Base-by-base conservation (phyloP, 1,139 yeast genomes). In the Pneumocystis jirovecii region DNA sequence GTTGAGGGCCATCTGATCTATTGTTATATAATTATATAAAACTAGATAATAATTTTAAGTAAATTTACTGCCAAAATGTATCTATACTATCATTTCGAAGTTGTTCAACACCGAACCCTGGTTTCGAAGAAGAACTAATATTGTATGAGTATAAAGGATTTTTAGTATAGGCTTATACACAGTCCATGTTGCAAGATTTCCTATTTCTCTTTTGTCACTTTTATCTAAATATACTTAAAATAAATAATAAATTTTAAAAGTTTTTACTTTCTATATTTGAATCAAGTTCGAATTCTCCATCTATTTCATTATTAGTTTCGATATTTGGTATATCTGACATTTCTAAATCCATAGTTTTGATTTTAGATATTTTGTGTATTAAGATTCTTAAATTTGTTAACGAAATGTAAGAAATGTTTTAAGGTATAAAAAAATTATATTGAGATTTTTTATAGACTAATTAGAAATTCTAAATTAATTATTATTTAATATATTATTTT, bases 1-100 rank as follows among this genome's bases (percentile, higher is more conserved):
- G 98, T 70, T 86, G 90, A n/a, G 83, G 81, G 42, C 97, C 98
- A 74, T 95, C 98, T 64, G 96, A 87, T 62, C 65, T 64, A 21
- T 31, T 42, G 50, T 25, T 31, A 19, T 40, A 21, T 29, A 19
- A 59, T 35, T 29, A 44, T 21, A 21, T 40, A 42, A 21, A 61
- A 64, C 2, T 29, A 65, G 17, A 15, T 21, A 31, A n/a, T 50
- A n/a, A 57, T n/a, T 45, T 57, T 19, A 37, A 40, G 44, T 40
- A 34, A 37, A 62, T 60, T 31, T 64, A 64, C 74, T 95, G 98
- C 99, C 99, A 95, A 74, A 80, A 91, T 2, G 85, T 77, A 60
- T 81, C 80, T 0, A 95, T 87, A 8, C 66, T 65, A 21, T 85
- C 82, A 71, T 89, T 95, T 44, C 95, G 77, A 12, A 93, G 78